These are phyloP conservation scores for Anthostomella pinea DNA, from an alignment of 2,329 filamentous ascomycete species.

Conservation along the genomic window DNA sequence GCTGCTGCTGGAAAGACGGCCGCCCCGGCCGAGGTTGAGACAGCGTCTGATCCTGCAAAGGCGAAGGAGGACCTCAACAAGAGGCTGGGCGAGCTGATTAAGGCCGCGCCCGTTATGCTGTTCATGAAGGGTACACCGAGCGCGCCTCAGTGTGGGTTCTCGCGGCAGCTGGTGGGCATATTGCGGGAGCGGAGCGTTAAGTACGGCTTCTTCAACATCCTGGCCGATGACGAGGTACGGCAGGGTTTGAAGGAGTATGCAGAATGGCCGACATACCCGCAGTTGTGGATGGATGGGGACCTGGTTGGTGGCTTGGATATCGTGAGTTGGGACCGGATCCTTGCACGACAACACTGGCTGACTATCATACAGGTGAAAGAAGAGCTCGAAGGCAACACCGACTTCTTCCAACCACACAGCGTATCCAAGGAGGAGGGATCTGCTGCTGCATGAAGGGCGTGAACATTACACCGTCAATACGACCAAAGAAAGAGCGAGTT, in stretches of 20 bases:
- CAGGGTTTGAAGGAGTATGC: conserved; percentile 95
- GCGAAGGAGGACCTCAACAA: conserved; percentile 82
- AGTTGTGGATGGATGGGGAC: conserved; percentile 88
- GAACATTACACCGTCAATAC: no score
- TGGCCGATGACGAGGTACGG: conserved; percentile 94
- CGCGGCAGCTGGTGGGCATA: conserved; percentile 80
- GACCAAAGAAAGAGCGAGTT: no score
- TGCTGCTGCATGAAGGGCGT: conserved; percentile 38
- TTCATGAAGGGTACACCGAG: conserved; percentile 98
- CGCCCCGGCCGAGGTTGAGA: conserved; percentile 28
- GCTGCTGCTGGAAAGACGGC: conserved; percentile 37
- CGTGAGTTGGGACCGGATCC: conserved; percentile 54
- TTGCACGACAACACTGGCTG: not conserved
- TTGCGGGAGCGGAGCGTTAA: conserved; percentile 87
- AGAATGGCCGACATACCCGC: conserved; percentile 98
- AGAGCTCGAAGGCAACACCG: conserved; percentile 77
- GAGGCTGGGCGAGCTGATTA: conserved; percentile 79
- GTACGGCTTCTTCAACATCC: conserved; percentile 98
- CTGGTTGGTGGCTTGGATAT: conserved; percentile 93
- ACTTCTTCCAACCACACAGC: conserved; percentile 77
- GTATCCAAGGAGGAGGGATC: conserved; percentile 43
- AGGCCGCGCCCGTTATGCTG: conserved; percentile 94
- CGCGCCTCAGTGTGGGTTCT: conserved; percentile 88
- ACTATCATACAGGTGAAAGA: conserved; percentile 72
- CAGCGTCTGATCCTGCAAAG: conserved; percentile 47